These are phyloP conservation scores for Silybum marianum DNA, from an alignment of 129 eudicot genomes.

Conservation along the genomic window DNA sequence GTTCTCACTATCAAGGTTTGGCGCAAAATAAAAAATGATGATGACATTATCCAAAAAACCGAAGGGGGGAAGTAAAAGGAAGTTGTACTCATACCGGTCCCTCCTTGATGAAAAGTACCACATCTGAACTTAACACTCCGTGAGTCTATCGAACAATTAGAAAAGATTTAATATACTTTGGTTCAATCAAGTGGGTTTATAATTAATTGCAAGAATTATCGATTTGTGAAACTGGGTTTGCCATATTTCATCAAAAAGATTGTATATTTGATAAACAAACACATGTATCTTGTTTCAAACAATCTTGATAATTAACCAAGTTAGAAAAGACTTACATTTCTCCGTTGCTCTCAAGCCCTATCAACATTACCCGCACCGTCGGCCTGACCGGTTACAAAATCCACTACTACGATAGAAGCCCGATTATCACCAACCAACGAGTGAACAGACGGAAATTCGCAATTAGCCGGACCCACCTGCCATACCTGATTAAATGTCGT, in stretches of 20 bases:
- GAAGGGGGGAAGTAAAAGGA: too few species aligned
- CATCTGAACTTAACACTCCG: conserved; percentile 41
- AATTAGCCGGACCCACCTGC: conserved; percentile 60
- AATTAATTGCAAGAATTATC: conserved; percentile 2
- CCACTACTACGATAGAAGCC: conserved; percentile 45
- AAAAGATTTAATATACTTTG: neutral
- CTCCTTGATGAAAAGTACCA: too few species aligned
- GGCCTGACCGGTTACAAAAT: conserved; percentile 55
- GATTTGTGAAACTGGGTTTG: conserved; percentile 1
- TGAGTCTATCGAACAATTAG: conserved; percentile 28
- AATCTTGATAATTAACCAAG: neutral
- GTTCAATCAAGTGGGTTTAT: neutral
- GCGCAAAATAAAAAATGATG: too few species aligned
- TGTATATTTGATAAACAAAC: neutral
- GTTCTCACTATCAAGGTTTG: too few species aligned
- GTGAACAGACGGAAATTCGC: conserved; percentile 43
- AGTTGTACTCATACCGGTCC: too few species aligned
- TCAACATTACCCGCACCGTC: conserved; percentile 35
- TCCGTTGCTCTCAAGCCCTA: conserved; percentile 45
- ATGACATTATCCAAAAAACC: too few species aligned
- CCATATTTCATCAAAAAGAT: conserved; percentile 13
- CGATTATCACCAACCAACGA: conserved; percentile 17
- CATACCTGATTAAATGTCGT: conserved; percentile 76
- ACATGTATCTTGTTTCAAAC: neutral
- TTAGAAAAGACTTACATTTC: conserved; percentile 57